Conservation (phyloP, 2,329 filamentous ascomycete species). For the Emericellopsis atlantica region DNA sequence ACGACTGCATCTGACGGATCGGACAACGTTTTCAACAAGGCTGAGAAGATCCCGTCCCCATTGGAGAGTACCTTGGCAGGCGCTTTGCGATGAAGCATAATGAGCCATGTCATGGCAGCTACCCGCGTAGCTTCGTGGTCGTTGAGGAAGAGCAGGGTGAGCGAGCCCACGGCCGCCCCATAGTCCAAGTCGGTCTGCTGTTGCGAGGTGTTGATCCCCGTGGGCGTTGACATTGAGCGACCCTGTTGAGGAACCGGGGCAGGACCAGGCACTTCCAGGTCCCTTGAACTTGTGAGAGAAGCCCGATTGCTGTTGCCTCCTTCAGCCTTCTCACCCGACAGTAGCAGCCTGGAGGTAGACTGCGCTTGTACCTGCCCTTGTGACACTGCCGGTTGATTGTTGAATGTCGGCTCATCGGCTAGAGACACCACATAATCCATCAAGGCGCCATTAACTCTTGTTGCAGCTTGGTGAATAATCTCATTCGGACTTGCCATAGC, state of each 20-base stretch:
- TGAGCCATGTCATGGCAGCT: slow-evolving; percentile 87
- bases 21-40: slow-evolving; percentile 87
- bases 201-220: not conserved
- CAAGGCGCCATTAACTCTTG: slow-evolving; percentile 77
- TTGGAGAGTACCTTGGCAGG: slow-evolving; percentile 88
- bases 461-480: slow-evolving; percentile 76
- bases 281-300: slow-evolving; percentile 39
- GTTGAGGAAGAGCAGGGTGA: slow-evolving; percentile 88
- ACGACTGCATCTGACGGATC: slow-evolving; percentile 94
- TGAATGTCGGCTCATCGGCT: slow-evolving; percentile 49
- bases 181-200: slow-evolving; percentile 73
- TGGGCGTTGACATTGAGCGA: slow-evolving; percentile 30
- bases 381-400: slow-evolving; percentile 4
- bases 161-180: slow-evolving; percentile 80
- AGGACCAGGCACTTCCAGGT: slow-evolving; percentile 38
- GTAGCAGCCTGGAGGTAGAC: slow-evolving; percentile 26
- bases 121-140: slow-evolving; percentile 94
- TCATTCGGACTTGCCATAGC: slow-evolving; percentile 90
- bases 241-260: slow-evolving; percentile 23
- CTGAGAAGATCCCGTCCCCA: slow-evolving; percentile 94
- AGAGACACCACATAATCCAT: slow-evolving; percentile 92
- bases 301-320: slow-evolving; percentile 34
- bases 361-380: slow-evolving; percentile 11
- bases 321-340: slow-evolving; percentile 31
- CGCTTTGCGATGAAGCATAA: slow-evolving; percentile 94